Evolutionary conservation across 1,284 basidiomycete species (phyloP).

Genomic region (Stereum hirsutum): DNA sequence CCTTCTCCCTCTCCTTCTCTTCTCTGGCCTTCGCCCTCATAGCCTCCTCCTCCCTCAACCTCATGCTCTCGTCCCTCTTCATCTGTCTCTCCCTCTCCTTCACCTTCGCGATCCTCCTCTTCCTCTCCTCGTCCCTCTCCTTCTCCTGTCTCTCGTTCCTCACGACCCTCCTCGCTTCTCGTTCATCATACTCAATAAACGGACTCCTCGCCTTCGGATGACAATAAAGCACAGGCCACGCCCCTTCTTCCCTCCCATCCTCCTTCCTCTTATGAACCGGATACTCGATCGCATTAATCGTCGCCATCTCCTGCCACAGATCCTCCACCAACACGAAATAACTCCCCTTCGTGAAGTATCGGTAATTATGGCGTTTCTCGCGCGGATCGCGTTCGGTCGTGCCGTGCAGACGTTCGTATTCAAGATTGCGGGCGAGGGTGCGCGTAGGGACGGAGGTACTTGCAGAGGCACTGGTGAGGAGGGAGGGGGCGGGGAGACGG

Average conservation of each 20-base stretch:
- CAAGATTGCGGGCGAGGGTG: slow-evolving; percentile 62
- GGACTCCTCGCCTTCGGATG: slow-evolving; percentile 64
- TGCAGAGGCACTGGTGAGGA: slow-evolving; percentile 11
- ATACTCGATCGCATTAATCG: slow-evolving; percentile 63
- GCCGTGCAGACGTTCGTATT: slow-evolving; percentile 84
- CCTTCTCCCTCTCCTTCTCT: background rate
- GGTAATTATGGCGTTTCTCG: slow-evolving; percentile 80
- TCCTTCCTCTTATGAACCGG: slow-evolving; percentile 33
- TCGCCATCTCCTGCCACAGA: slow-evolving; percentile 69
- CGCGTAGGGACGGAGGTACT: slow-evolving; percentile 16
- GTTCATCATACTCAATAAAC: slow-evolving; percentile 65
- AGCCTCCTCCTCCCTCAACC: slow-evolving; percentile 25
- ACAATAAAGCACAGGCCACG: slow-evolving; percentile 68
- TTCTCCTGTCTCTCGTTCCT: slow-evolving; percentile 36
- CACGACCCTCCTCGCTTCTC: slow-evolving; percentile 50
- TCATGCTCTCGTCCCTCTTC: slow-evolving; percentile 29
- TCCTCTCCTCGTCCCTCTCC: slow-evolving; percentile 34
- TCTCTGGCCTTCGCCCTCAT: slow-evolving; percentile 24
- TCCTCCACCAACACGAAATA: slow-evolving; percentile 91
- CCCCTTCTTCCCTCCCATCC: slow-evolving; percentile 39
- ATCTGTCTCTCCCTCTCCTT: slow-evolving; percentile 27
- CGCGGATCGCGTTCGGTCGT: slow-evolving; percentile 87
- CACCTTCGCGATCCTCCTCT: slow-evolving; percentile 27
- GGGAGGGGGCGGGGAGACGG: slow-evolving; percentile 19
- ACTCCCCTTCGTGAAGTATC: slow-evolving; percentile 78